Evolutionary conservation across 2,329 filamentous ascomycete genomes (phyloP).

Genomic region (Ceratocystis colombiana): DNA sequence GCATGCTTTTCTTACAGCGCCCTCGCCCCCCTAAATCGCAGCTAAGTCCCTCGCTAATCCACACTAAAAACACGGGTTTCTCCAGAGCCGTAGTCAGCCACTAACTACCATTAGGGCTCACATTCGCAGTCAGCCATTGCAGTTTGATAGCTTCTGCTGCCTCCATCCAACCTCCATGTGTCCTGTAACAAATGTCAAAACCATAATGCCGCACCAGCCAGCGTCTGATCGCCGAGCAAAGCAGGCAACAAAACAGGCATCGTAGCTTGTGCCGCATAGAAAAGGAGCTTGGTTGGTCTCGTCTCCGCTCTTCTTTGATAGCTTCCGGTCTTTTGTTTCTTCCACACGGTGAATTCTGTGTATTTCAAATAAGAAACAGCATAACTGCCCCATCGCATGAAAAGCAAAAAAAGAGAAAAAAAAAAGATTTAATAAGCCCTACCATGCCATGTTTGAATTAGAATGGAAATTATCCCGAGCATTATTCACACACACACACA

Average conservation of each 20-base stretch:
- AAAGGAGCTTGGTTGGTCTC: background rate
- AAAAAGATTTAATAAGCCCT: too few relatives aligned
- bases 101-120: background rate
- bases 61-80: background rate
- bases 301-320: too few relatives aligned
- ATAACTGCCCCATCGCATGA: slow-evolving; percentile 1
- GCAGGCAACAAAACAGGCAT: background rate
- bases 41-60: background rate
- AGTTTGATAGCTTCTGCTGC: background rate
- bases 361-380: background rate
- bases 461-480: background rate
- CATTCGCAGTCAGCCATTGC: too few relatives aligned
- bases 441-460: background rate
- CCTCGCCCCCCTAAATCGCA: background rate
- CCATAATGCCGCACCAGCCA: slow-evolving; percentile 6
- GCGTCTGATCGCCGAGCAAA: background rate
- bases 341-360: too few relatives aligned
- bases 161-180: background rate
- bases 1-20: background rate
- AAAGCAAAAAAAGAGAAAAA: background rate
- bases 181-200: slow-evolving; percentile 8
- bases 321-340: too few relatives aligned
- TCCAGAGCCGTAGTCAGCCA: background rate
- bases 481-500: background rate
- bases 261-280: background rate